Conservation (phyloP, 2,329 filamentous ascomycete genomes). For the Scolecobasidium constrictum region DNA sequence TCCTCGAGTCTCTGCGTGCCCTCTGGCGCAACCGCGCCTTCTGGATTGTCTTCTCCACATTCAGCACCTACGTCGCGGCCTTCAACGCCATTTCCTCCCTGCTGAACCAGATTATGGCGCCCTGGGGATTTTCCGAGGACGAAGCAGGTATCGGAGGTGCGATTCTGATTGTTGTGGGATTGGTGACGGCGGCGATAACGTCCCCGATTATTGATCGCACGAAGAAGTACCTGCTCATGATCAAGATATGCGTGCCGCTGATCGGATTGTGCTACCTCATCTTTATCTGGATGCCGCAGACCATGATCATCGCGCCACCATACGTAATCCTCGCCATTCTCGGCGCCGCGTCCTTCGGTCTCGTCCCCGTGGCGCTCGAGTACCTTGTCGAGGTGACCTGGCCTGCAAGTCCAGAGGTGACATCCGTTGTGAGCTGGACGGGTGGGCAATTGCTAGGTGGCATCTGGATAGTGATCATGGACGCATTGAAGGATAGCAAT, state of each 20-base stretch:
- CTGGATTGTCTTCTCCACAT: constrained; percentile 73
- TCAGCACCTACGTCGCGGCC: constrained; percentile 73
- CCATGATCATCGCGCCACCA: constrained; percentile 50
- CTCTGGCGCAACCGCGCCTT: constrained; percentile 53
- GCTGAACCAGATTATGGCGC: constrained; percentile 79
- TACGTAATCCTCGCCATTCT: constrained; percentile 67
- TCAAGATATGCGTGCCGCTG: constrained; percentile 65
- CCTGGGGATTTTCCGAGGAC: constrained; percentile 74
- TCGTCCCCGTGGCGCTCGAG: constrained; percentile 79
- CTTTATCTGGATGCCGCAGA: constrained; percentile 70
- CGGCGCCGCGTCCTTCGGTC: constrained; percentile 67
- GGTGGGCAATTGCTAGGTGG: constrained; percentile 79
- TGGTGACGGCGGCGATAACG: constrained; percentile 63
- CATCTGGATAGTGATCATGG: constrained; percentile 72
- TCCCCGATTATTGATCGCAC: constrained; percentile 78
- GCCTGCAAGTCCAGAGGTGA: constrained; percentile 77
- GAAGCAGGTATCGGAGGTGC: constrained; percentile 80
- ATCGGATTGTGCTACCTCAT: constrained; percentile 62
- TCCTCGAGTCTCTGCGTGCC: constrained; percentile 38
- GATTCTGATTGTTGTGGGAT: constrained; percentile 77
- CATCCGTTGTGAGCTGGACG: constrained; percentile 73
- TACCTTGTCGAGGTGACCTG: constrained; percentile 79
- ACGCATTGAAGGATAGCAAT: constrained; percentile 51
- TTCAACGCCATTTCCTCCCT: constrained; percentile 89
- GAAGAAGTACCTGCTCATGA: constrained; percentile 63